Evolutionary conservation across 2,329 filamentous ascomycete species (phyloP), one percentile per base, ranked within the genome.

Genomic region (Madurella mycetomatis): DNA sequence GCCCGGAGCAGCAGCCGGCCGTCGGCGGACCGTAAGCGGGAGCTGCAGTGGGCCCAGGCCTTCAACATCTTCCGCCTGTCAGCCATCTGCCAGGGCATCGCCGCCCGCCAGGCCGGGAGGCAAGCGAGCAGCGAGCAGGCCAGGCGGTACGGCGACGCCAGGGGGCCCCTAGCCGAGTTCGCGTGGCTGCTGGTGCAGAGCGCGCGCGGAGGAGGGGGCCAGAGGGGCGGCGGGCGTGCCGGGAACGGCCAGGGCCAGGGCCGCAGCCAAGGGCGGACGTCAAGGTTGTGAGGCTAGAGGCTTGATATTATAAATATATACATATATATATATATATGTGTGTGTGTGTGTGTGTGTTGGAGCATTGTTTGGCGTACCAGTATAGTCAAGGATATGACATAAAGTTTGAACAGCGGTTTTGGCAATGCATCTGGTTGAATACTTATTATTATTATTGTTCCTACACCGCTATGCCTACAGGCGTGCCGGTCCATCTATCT

Each of bases 121-220:
- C 92, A 97, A 78, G 94, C 94, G 39, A 96, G 91, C 72, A 96
- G 90, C 69, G 87, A 83, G 54, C 82, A 87, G 68, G 94, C 94
- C 7, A 81, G 78, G 62, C 79, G 84, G 41, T 89, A 95, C 71
- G 90, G 80, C 0, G 75, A 74, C 52, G 81, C 83, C 69, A 85
- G 88, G 72, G 78, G 75, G 44, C 85, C 88, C 18, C 82, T 92
- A 75, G 91, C 87, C 0, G 79, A 90, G 70, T 78, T 87, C 64
- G 89, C 90, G 5, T 96, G 91, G 90, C 76, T 79, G 54, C 72
- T 90, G 63, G 85, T 92, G 54, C 77, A 76, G 69, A 70, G 67
- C 57, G 70, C 72, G 49, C 15, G 42, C 42, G 17, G n/a, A 40
- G 41, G 12, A 5, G 18, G 41, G 5, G 41, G 19, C 41, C 7